These are phyloP conservation scores for Echinochloa phyllopogon DNA, from an alignment of 176 grass and related monocot genomes.

Conservation along the genomic window DNA sequence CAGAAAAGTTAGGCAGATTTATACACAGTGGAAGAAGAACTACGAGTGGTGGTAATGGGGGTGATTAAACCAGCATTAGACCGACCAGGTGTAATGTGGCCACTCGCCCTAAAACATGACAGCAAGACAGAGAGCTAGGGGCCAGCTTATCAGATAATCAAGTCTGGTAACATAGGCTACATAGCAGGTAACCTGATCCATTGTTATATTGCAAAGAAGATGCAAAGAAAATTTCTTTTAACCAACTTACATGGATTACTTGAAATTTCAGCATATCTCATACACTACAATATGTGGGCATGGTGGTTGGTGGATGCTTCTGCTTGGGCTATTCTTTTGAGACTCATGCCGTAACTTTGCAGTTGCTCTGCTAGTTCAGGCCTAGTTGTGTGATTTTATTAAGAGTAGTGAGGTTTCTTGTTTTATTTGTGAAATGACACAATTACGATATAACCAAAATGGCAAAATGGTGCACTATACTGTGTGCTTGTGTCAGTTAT, in stretches of 20 bases:
- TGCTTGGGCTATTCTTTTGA: conserved; percentile 27
- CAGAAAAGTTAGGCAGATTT: background rate
- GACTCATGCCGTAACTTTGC: background rate
- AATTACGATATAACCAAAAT: conserved; percentile 19
- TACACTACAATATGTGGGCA: background rate
- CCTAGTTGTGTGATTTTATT: background rate
- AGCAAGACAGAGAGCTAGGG: background rate
- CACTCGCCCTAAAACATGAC: conserved; percentile 33
- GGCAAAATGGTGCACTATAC: conserved; percentile 16
- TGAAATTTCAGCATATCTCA: conserved; percentile 9
- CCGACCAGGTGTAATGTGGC: conserved; percentile 33
- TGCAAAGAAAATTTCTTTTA: background rate
- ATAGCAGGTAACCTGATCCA: conserved; percentile 45
- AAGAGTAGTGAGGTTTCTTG: background rate
- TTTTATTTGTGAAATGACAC: conserved; percentile 32
- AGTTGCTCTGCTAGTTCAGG: background rate
- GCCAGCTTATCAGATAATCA: conserved; percentile 20
- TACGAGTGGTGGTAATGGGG: background rate
- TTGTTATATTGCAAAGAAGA: conserved; percentile 21
- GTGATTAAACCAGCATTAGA: conserved; percentile 29
- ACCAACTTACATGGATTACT: conserved; percentile 16
- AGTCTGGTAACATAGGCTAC: conserved; percentile 25
- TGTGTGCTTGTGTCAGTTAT: conserved; percentile 17
- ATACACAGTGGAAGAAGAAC: conserved; percentile 11
- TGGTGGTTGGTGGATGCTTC: conserved; percentile 15